Percentiles rank a stretch among this genome's conserved stretches.
phyloP scores from a whole-genome alignment of 306 rosid species.

The Cucumis melo region DNA sequence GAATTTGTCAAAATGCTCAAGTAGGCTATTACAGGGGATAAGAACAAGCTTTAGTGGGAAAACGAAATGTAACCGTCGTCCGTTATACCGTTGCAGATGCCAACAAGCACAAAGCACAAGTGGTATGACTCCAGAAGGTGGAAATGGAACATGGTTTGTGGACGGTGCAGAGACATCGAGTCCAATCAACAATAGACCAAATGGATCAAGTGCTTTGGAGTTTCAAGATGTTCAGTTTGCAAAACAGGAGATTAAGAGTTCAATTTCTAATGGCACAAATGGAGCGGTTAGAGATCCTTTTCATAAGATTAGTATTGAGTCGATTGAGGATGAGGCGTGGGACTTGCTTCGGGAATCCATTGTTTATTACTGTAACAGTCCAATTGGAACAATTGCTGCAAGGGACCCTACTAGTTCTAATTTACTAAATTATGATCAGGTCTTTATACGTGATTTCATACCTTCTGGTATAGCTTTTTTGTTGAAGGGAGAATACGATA shows the following conservation, averaged over 20 bases:
- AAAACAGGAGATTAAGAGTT: constrained; percentile 33
- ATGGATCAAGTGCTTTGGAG: constrained; percentile 21
- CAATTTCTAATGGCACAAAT: constrained; percentile 29
- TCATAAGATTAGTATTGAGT: constrained; percentile 18
- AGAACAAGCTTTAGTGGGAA: constrained; percentile 14
- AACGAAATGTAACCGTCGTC: background rate
- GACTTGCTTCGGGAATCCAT: constrained; percentile 57
- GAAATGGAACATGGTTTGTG: constrained; percentile 33
- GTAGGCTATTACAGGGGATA: constrained; percentile 15
- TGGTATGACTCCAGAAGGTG: constrained; percentile 27
- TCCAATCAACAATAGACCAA: constrained; percentile 17
- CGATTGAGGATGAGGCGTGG: constrained; percentile 80
- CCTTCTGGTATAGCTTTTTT: constrained; percentile 87
- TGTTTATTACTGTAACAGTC: constrained; percentile 62
- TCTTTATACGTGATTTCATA: constrained; percentile 81
- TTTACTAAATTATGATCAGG: constrained; percentile 74
- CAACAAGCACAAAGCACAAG: constrained; percentile 33
- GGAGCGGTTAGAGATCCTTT: constrained; percentile 27
- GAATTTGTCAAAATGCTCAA: constrained; percentile 19
- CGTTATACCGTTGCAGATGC: constrained; percentile 45
- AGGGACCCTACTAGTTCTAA: constrained; percentile 54
- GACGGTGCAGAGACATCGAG: constrained; percentile 27
- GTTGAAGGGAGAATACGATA: constrained; percentile 74
- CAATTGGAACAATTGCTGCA: constrained; percentile 82
- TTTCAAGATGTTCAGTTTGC: constrained; percentile 39